Base-by-base conservation (phyloP, 1,284 basidiomycete species). In the Boletus hoseneyae region DNA sequence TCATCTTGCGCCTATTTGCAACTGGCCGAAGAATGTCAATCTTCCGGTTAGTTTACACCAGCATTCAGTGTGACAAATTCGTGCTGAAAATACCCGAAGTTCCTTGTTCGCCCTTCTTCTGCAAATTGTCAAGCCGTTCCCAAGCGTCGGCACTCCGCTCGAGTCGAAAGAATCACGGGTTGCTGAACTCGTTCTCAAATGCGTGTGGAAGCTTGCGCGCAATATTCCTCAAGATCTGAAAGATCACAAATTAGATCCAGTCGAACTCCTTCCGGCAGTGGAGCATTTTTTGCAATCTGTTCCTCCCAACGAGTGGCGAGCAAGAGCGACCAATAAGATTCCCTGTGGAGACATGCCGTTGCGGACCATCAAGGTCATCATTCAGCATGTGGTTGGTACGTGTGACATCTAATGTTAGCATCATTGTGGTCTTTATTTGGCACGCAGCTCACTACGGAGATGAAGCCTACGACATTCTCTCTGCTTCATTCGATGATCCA, bases 291-390 rank as follows among this genome's bases (percentile, higher is more conserved):
- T 99, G 44, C 90, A 94, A 65, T 90, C 87, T 3, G 87, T 99
- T 27, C 90, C 93, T 34, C 97, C 97, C 0, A 92, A 92, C 50
- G 94, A 98, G 70, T 99, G 95, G 93, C 84, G 95, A 45, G 85
- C 88, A 16, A 77, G 97, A 52, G 90, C 93, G 3, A 87, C 86
- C 4, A 93, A 93, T 63, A 89, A 89, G 54, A 82, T 98, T 0
- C 93, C 96, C 3, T 88, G 97, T 60, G 94, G 93, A 36, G 97
- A 99, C 64, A 90, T 99, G 90, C 97, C 97, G 2, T 71, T 99
- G 58, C 80, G 96, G 50, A 99, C 97, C 1, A 90, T 98, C 69
- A 99, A 99, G 74, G 95, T 96, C 25, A 92, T 98, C 57, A 90
- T 97, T 34, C 94, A 98, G 70, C 93, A 96, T 66, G 82, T 97